Evolutionary conservation across 306 rosid species (phyloP), one percentile per base, ranked within the genome.

Genomic region (Coriaria nepalensis): DNA sequence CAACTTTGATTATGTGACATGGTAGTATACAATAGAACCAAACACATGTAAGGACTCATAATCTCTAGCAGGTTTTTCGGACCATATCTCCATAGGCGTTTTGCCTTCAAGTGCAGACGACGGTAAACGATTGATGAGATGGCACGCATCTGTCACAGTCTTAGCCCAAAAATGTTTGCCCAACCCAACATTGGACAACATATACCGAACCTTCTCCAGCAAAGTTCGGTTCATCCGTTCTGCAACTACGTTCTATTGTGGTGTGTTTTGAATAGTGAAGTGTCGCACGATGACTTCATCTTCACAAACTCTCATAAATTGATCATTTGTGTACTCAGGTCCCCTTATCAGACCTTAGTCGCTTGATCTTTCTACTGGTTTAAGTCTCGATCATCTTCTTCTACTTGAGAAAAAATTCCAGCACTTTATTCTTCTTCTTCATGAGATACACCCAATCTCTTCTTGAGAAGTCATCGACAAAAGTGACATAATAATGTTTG

Each of bases 171-270:
- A 45, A 6, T 4, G 4, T 13, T 5, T 45, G 49, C 15, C 29
- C 49, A 45, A 45, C 29, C 49, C 49, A 45, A 32, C 8, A 45
- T 45, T 45, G 8, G 32, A 45, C 32, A 45, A 45, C 49, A 45
- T 45, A 45, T 32, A 45, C 13, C 32, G 29, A 12, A 45, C 32
- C 5, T 45, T 45, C 29, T 45, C n/a, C 32, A 45, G 5, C 49
- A 45, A 8, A 8, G 6, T 45, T 5, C 7, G 40, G 7, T 37
- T 37, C 40, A 37, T 7, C 5, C 7, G 40, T 37, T 37, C 40
- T 5, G 40, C 7, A 5, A 37, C 40, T 37, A 5, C 6, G 7
- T 37, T n/a, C n/a, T n/a, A n/a, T n/a, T n/a, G n/a, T n/a, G n/a
- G n/a, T n/a, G n/a, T n/a, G n/a, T n/a, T n/a, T n/a, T n/a, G n/a